Conservation (phyloP, 768 basidiomycete species). For the Lentinula sp. region DNA sequence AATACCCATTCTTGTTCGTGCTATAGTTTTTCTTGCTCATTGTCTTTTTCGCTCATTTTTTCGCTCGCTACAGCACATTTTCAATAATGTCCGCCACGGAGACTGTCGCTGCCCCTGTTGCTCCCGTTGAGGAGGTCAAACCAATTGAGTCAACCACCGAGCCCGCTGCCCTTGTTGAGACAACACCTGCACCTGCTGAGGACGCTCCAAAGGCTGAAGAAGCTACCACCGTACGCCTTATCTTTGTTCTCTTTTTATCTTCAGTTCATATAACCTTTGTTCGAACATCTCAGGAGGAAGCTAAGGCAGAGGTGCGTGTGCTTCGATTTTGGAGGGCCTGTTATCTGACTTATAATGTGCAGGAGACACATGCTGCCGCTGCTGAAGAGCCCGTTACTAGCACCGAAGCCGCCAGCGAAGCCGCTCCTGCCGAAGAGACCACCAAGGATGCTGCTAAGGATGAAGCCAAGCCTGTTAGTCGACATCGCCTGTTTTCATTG, state of each 20-base stretch:
- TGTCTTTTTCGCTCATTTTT: conserved; percentile 12
- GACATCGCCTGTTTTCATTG: background rate
- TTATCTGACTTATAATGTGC: conserved; percentile 1
- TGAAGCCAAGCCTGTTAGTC: conserved; percentile 36
- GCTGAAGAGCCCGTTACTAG: conserved; percentile 44
- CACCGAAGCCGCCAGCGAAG: conserved; percentile 36
- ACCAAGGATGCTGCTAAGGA: conserved; percentile 26
- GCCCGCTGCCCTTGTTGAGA: conserved; percentile 27
- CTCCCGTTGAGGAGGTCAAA: conserved; percentile 49
- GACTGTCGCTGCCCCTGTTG: conserved; percentile 37
- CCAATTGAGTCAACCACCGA: conserved; percentile 36
- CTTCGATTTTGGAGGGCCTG: background rate
- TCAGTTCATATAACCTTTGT: background rate
- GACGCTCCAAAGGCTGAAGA: conserved; percentile 38
- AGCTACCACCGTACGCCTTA: conserved; percentile 26
- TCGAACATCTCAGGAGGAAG: conserved; percentile 34
- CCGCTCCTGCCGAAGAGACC: conserved; percentile 12
- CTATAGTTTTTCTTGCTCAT: conserved; percentile 10
- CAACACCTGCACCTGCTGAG: conserved; percentile 23
- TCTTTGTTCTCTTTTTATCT: conserved; percentile 8
- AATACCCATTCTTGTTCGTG: conserved; percentile 45
- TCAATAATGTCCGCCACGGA: conserved; percentile 84
- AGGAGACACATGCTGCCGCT: conserved; percentile 30
- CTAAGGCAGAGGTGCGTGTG: conserved; percentile 30
- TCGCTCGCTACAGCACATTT: conserved; percentile 39